A percentile compares a stretch with the other conserved stretches of the same genome.
phyloP scores from a whole-genome alignment of 306 rosid genomes.

The Trichosanthes cucumerina region DNA sequence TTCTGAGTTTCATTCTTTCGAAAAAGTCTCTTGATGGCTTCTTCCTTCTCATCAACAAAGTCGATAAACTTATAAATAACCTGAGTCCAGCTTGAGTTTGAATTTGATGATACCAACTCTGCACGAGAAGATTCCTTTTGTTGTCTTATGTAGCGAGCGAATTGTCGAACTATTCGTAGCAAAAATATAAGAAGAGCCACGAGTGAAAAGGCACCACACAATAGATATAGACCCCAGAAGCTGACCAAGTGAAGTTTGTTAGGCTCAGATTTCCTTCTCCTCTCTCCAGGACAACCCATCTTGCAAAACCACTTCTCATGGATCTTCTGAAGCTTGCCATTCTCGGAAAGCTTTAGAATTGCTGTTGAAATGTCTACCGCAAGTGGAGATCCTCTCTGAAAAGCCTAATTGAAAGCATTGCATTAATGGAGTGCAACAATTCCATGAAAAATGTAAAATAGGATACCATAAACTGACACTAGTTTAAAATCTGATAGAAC shows the following conservation, averaged over 20 bases:
- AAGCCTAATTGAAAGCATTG: conserved; percentile 44
- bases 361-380: conserved; percentile 88
- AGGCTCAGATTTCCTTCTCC: conserved; percentile 31
- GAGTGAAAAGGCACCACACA: conserved; percentile 34
- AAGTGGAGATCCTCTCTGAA: conserved; percentile 75
- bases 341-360: conserved; percentile 70
- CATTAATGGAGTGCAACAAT: background rate
- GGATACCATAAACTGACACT: background rate
- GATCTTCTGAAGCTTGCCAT: conserved; percentile 66
- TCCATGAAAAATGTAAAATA: conserved; percentile 13
- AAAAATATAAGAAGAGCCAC: conserved; percentile 42
- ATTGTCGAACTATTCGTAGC: conserved; percentile 46
- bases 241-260: conserved; percentile 56
- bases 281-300: conserved; percentile 63
- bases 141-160: conserved; percentile 36
- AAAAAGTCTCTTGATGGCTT: conserved; percentile 69
- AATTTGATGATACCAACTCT: conserved; percentile 20
- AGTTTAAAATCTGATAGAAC: background rate
- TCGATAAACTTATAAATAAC: conserved; percentile 45
- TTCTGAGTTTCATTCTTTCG: conserved; percentile 32
- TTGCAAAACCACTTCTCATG: conserved; percentile 66
- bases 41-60: conserved; percentile 83
- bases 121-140: conserved; percentile 28
- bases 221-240: conserved; percentile 86
- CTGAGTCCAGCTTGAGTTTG: conserved; percentile 31